Evolutionary conservation across 2,329 filamentous ascomycete genomes (phyloP).

Genomic region (Exophiala dermatitidis): DNA sequence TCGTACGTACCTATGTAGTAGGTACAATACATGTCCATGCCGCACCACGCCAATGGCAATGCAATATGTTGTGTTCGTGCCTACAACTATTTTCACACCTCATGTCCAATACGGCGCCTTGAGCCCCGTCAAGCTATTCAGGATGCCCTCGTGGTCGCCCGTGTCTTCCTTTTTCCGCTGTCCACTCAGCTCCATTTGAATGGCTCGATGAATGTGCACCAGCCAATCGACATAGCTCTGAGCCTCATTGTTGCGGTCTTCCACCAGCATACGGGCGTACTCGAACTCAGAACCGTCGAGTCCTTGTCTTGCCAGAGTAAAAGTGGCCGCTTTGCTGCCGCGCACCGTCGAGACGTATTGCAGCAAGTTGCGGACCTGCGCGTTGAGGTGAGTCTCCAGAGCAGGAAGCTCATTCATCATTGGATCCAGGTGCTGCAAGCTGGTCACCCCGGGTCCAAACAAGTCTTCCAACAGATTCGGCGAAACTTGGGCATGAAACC

Average conservation of each 20-base stretch:
- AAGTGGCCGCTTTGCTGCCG: conserved; percentile 77
- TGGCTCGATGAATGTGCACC: conserved; percentile 85
- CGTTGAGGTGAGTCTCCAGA: conserved; percentile 85
- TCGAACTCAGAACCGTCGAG: conserved; percentile 94
- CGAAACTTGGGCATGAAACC: conserved; percentile 87
- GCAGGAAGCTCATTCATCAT: conserved; percentile 74
- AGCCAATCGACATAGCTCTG: conserved; percentile 98
- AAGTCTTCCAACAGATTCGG: conserved; percentile 86
- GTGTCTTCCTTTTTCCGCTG: conserved; percentile 40
- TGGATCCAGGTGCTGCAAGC: conserved; percentile 69
- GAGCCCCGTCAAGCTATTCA: conserved; percentile 41
- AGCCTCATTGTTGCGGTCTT: conserved; percentile 95
- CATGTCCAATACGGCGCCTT: conserved; percentile 42
- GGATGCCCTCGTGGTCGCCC: conserved; percentile 35
- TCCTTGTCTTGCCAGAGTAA: conserved; percentile 86
- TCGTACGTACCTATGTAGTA: too few relatives aligned
- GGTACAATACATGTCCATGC: neutral
- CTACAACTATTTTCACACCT: neutral
- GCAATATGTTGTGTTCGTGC: too few relatives aligned
- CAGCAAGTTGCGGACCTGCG: conserved; percentile 87
- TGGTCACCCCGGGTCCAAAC: conserved; percentile 68
- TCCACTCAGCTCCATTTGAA: conserved; percentile 69
- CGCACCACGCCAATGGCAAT: too few relatives aligned
- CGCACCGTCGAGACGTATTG: conserved; percentile 75
- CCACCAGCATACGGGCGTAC: conserved; percentile 82